phyloP scores from a whole-genome alignment of 805 yeast species.

The Candida germanica region DNA sequence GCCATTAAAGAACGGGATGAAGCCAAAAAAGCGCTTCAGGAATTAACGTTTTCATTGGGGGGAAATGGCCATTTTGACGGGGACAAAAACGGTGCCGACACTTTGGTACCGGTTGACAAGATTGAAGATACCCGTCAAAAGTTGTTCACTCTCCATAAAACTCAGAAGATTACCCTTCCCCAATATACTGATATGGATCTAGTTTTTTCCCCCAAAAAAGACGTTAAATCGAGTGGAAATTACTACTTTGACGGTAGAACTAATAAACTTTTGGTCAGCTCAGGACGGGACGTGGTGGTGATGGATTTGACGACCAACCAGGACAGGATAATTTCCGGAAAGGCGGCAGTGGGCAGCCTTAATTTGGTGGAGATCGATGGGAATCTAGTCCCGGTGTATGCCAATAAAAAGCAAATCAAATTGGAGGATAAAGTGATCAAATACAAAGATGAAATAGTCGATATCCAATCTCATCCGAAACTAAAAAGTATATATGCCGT shows the following conservation, averaged over 20 bases:
- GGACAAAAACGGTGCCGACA: slow-evolving; percentile 5
- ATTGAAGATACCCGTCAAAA: slow-evolving; percentile 26
- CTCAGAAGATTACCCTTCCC: slow-evolving; percentile 20
- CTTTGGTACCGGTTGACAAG: slow-evolving; percentile 18
- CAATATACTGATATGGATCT: background rate
- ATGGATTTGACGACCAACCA: slow-evolving; percentile 8
- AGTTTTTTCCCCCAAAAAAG: background rate
- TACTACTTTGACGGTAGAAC: slow-evolving; percentile 10
- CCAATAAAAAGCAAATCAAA: slow-evolving; percentile 18
- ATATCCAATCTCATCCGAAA: slow-evolving; percentile 33
- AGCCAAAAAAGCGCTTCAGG: slow-evolving; percentile 61
- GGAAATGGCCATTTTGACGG: slow-evolving; percentile 3
- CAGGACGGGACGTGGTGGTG: slow-evolving; percentile 7
- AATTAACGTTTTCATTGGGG: slow-evolving; percentile 26
- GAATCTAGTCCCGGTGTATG: slow-evolving; percentile 16
- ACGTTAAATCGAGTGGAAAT: slow-evolving; percentile 3
- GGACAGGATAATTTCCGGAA: slow-evolving; percentile 13
- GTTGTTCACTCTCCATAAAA: slow-evolving; percentile 35
- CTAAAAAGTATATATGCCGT: slow-evolving; percentile 25
- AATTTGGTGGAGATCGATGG: slow-evolving; percentile 13
- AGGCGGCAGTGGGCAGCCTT: slow-evolving; percentile 15
- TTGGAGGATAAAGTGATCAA: slow-evolving; percentile 8
- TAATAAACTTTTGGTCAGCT: slow-evolving; percentile 9
- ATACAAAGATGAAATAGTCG: slow-evolving; percentile 13
- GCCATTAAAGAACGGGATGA: slow-evolving; percentile 76